These are phyloP conservation scores for Pythium aquatile DNA, from an alignment of 352 stramenopile species.

Conservation along the genomic window DNA sequence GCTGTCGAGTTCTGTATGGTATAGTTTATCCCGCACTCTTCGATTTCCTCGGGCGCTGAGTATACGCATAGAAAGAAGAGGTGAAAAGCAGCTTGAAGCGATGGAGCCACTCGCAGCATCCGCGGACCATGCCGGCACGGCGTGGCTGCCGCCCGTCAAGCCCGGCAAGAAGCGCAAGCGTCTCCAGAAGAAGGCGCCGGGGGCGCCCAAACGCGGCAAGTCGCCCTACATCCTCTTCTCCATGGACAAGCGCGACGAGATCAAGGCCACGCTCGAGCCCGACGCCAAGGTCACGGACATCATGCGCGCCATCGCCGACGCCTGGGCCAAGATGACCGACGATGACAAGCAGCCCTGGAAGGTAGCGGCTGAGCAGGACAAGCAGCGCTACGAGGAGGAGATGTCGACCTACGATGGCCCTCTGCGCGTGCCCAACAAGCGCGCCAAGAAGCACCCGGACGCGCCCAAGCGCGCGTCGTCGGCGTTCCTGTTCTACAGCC, in stretches of 20 bases:
- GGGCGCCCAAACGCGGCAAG: slow-evolving; percentile 88
- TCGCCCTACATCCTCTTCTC: slow-evolving; percentile 92
- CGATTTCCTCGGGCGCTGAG: slow-evolving; percentile 65
- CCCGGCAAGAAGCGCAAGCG: slow-evolving; percentile 89
- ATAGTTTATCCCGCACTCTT: slow-evolving; percentile 78
- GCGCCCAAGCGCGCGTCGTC: slow-evolving; percentile 93
- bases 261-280: slow-evolving; percentile 82
- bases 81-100: slow-evolving; percentile 38
- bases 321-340: slow-evolving; percentile 86
- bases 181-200: slow-evolving; percentile 88
- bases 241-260: slow-evolving; percentile 90
- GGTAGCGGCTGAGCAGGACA: slow-evolving; percentile 90
- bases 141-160: slow-evolving; percentile 68
- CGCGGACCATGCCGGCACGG: slow-evolving; percentile 56
- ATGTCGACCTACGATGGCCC: slow-evolving; percentile 92
- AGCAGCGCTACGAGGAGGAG: slow-evolving; percentile 93
- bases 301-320: slow-evolving; percentile 90
- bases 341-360: slow-evolving; percentile 94
- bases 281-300: slow-evolving; percentile 91
- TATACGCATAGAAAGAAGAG: slow-evolving; percentile 85
- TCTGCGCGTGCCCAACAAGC: slow-evolving; percentile 90
- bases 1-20: slow-evolving; percentile 65
- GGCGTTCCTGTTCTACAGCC: slow-evolving; percentile 94
- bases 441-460: slow-evolving; percentile 93
- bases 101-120: slow-evolving; percentile 72